phyloP scores from a whole-genome alignment of 2,329 filamentous ascomycete species.

The Sporothrix brunneoviolacea region DNA sequence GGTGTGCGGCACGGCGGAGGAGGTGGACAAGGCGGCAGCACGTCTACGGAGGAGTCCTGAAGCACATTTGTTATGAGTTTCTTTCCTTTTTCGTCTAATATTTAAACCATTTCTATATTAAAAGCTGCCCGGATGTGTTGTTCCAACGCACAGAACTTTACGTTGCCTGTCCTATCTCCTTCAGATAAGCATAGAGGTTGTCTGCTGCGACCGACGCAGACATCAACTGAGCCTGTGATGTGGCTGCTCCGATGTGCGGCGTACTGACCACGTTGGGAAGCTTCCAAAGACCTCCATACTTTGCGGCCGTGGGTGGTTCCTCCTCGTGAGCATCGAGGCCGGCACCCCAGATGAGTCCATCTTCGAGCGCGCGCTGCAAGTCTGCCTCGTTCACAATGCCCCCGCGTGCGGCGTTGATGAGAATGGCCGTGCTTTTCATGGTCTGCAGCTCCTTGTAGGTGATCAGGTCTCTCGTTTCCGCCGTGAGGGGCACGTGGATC shows the following conservation, averaged over 20 bases:
- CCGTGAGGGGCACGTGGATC: conserved; percentile 27
- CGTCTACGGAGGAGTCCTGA: too few relatives aligned
- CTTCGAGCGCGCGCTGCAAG: conserved; percentile 19
- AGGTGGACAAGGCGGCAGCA: conserved; percentile 32
- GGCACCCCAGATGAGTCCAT: conserved; percentile 27
- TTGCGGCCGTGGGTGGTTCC: conserved; percentile 25
- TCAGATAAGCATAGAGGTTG: not conserved
- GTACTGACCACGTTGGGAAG: conserved; percentile 22
- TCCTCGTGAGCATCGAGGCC: conserved; percentile 25
- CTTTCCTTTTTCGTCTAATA: too few relatives aligned
- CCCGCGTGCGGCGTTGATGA: conserved; percentile 28
- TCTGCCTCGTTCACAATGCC: conserved; percentile 26
- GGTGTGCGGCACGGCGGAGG: conserved; percentile 43
- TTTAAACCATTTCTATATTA: too few relatives aligned
- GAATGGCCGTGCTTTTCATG: conserved; percentile 26
- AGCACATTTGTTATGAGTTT: too few relatives aligned
- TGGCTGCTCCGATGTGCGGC: conserved; percentile 20
- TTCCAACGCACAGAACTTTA: too few relatives aligned
- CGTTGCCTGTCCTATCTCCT: not conserved
- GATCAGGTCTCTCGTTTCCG: conserved; percentile 26
- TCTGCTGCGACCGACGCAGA: not conserved
- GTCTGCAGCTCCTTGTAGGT: conserved; percentile 20
- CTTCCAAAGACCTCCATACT: conserved; percentile 22
- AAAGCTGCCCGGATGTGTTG: too few relatives aligned
- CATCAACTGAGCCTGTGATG: conserved; percentile 15